Base-by-base conservation (phyloP, 176 grass and related monocot species). In the Oryza rufipogon region DNA sequence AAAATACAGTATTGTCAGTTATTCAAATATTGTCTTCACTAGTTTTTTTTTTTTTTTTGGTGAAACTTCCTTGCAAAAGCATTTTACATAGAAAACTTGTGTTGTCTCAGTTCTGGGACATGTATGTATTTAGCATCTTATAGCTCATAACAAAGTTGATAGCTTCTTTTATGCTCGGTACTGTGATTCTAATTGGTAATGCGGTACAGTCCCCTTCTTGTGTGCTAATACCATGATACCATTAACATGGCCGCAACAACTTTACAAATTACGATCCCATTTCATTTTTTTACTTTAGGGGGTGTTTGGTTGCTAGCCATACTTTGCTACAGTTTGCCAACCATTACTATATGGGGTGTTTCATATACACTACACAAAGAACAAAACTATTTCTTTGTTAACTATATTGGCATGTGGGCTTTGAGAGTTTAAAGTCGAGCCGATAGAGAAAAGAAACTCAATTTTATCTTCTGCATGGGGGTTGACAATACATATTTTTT, bases 401-500 rank as follows among this genome's bases (percentile, higher is more conserved):
- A 20, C 75, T 66, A 25, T 23, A 56, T 23, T 39, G 36, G 12
- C n/a, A 38, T 13, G 36, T 65, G 22, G 34, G 36, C 9, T 39
- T 72, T 73, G 34, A 36, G 52, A 73, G 12, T 48, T 48, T 48
- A 2, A 48, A 82, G 36, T 61, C 72, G 51, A 15, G 2, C 11
- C 39, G 6, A 72, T 39, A 70, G 67, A 69, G 3, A 38, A 68
- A 70, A 4, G 51, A 54, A 52, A 54, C 51, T 65, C 14, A 47
- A 66, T 60, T 39, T 13, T 76, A 41, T 36, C 41, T 41, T 47
- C 5, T 7, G 46, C 13, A 25, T 84, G 33, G 7, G 41, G 49
- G 38, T 84, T 73, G 41, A 84, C 25, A 56, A 36, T 36, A 36
- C 34, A 80, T 39, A 51, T 84, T 85, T 80, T 74, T 46, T 48